Percentiles rank a stretch among this genome's conserved stretches.
Evolutionary conservation across 2,329 filamentous ascomycete genomes (phyloP).

Genomic region (Hyphodiscus sp.): DNA sequence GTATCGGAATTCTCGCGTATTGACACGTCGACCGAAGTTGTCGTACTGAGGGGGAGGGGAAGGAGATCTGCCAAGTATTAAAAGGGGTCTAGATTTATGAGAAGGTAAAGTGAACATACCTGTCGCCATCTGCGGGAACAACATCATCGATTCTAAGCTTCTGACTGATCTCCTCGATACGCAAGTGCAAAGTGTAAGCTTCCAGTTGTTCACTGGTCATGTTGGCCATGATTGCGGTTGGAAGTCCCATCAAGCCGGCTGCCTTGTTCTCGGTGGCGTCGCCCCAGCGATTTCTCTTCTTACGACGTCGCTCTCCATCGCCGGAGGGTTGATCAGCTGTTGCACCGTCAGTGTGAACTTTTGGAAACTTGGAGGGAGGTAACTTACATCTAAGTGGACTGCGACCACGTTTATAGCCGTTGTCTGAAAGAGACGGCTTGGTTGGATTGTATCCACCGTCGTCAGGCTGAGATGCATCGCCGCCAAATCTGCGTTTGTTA

Average conservation of each 20-base stretch:
- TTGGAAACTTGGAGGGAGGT: background rate
- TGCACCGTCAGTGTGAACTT: conserved; percentile 10
- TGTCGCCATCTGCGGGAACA: conserved; percentile 90
- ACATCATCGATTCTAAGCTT: conserved; percentile 99
- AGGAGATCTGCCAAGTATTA: conserved; percentile 61
- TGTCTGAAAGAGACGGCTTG: conserved; percentile 25
- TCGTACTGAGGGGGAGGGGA: conserved; percentile 97
- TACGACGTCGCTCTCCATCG: conserved; percentile 81
- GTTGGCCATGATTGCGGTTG: conserved; percentile 91
- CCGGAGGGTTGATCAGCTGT: conserved; percentile 26
- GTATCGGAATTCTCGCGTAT: conserved; percentile 97
- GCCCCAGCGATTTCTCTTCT: conserved; percentile 98
- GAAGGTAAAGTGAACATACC: conserved; percentile 50
- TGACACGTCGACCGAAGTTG: conserved; percentile 98
- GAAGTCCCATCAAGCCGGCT: conserved; percentile 92
- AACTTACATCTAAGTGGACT: conserved; percentile 75
- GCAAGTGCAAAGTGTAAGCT: conserved; percentile 90
- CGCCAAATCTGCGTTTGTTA: conserved; percentile 72
- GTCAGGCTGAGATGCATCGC: conserved; percentile 32
- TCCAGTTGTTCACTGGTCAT: conserved; percentile 99
- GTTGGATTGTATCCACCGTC: conserved; percentile 25
- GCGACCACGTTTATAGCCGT: conserved; percentile 72
- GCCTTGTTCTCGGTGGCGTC: conserved; percentile 98
- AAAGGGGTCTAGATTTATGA: background rate
- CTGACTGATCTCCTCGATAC: conserved; percentile 98